Base-by-base conservation (phyloP, 2,329 filamentous ascomycete species). In the Acrocalymma vagum region DNA sequence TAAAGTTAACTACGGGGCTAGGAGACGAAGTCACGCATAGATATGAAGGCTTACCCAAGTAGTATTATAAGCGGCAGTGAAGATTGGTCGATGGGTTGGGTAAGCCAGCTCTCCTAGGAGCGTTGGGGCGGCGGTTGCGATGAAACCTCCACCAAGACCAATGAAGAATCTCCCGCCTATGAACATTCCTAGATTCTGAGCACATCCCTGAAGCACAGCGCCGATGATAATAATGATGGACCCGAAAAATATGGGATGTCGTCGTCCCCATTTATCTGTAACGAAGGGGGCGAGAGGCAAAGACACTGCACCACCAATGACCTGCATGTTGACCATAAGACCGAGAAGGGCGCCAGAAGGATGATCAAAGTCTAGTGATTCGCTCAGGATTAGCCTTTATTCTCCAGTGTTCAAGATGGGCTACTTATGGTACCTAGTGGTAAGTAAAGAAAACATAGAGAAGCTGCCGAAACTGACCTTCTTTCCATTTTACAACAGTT, bases 31-130 rank as follows among this genome's bases (percentile, higher is more conserved):
- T n/a, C n/a, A n/a, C n/a, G n/a, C n/a, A n/a, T n/a, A n/a, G n/a
- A n/a, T n/a, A n/a, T n/a, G n/a, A n/a, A n/a, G n/a, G n/a, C n/a
- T n/a, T n/a, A n/a, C n/a, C n/a, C n/a, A n/a, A n/a, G n/a, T 9
- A 25, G 62, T 68, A 44, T 75, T 76, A 48, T 73, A 79, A 44
- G 83, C 72, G 18, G 78, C 82, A 3, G 80, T 81, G 53, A 82
- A 73, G n/a, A 78, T 73, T 17, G 80, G 81, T 48, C 82, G 75
- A 55, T 80, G 81, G 5, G 76, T 75, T 1, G 82, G 82, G 53
- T 84, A 81, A 2, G 79, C 72, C 18, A 83, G 65, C 60, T 85
- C 81, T 27, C 80, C 76, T 48, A 81, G 80, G 14, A 78, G 72
- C 2, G 80, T 80, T 1, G 73, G 78, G 3, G 79, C 76, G 3